These are phyloP conservation scores for Dalbergia cochinchinensis DNA, from an alignment of 306 rosid genomes.

Conservation along the genomic window DNA sequence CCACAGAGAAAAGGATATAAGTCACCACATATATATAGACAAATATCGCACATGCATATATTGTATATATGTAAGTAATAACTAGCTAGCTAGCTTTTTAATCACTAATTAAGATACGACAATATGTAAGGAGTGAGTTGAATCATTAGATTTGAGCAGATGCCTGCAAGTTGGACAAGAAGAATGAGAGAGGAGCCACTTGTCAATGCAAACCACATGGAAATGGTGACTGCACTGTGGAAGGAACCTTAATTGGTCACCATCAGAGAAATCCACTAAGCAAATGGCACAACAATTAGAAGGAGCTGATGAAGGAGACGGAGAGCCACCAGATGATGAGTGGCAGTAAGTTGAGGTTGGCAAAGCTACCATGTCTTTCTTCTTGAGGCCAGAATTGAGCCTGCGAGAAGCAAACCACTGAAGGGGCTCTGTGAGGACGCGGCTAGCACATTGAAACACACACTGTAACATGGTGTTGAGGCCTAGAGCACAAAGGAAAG, in stretches of 20 bases:
- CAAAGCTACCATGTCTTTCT: constrained; percentile 70
- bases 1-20: background rate
- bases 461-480: constrained; percentile 76
- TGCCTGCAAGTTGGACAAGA: constrained; percentile 91
- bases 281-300: constrained; percentile 67
- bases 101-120: background rate
- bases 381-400: constrained; percentile 73
- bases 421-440: constrained; percentile 56
- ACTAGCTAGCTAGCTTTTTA: background rate
- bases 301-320: constrained; percentile 29
- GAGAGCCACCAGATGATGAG: background rate
- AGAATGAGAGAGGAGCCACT: constrained; percentile 79
- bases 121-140: constrained; percentile 32
- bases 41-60: too few relatives aligned
- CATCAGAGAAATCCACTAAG: constrained; percentile 66
- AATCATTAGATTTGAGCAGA: constrained; percentile 42
- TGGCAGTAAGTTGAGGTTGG: constrained; percentile 64
- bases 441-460: constrained; percentile 66
- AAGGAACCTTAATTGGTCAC: constrained; percentile 71
- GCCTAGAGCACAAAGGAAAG: constrained; percentile 81
- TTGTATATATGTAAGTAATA: too few relatives aligned
- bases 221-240: constrained; percentile 80
- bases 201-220: constrained; percentile 80
- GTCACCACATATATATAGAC: background rate
- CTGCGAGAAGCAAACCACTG: constrained; percentile 68